Conservation (phyloP, 352 stramenopile genomes). For the Globisporangium paroecandrum region DNA sequence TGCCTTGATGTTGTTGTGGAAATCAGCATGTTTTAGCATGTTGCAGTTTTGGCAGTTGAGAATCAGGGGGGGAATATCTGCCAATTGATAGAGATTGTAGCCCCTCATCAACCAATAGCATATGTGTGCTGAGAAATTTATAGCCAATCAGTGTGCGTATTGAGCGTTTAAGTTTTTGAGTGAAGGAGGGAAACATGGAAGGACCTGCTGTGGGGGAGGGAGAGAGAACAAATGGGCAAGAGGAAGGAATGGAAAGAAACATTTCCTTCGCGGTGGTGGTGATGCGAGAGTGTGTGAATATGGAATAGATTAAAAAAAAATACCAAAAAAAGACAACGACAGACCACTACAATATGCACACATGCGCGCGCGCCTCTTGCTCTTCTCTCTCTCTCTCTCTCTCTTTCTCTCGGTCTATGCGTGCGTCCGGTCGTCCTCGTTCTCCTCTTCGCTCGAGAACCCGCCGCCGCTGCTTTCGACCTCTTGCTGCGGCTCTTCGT, state of each 20-base stretch:
- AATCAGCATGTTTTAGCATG: no score
- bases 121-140: neutral
- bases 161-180: neutral
- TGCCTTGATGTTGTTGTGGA: neutral
- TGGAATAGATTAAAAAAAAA: constrained; percentile 9
- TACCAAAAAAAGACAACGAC: constrained; percentile 11
- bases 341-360: constrained; percentile 10
- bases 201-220: neutral
- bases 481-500: neutral
- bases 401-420: constrained; percentile 4
- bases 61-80: neutral
- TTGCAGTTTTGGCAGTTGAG: neutral
- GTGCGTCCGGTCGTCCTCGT: constrained; percentile 5
- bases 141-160: neutral
- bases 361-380: neutral
- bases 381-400: neutral
- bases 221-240: neutral
- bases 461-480: constrained; percentile 8
- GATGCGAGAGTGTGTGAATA: neutral
- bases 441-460: constrained; percentile 17
- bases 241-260: neutral
- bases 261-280: neutral
- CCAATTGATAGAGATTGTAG: neutral
- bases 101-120: neutral
- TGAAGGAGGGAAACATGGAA: constrained; percentile 5